Conservation (phyloP, 2,329 filamentous ascomycete species). For the Coleophoma cylindrospora region DNA sequence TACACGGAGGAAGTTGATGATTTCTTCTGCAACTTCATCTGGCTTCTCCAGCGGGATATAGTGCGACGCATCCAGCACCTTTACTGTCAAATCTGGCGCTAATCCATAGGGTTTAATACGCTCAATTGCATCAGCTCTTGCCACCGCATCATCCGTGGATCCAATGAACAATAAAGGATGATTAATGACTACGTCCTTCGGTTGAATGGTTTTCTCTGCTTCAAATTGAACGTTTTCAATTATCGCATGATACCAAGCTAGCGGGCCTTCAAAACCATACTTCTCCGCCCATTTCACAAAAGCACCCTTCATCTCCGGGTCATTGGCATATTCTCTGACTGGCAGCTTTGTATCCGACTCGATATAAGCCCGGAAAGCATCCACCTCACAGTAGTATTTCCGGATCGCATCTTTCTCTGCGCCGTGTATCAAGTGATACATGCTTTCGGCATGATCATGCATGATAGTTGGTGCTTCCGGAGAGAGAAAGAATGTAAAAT, state of each 20-base stretch:
- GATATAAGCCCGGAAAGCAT: not conserved
- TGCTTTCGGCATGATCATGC: not conserved
- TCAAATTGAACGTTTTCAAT: not conserved
- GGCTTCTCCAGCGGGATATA: not conserved
- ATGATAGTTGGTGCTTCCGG: not conserved
- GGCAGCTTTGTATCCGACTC: not conserved
- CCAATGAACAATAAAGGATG: not conserved
- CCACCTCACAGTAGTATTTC: not conserved
- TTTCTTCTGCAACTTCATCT: not conserved
- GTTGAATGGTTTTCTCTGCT: not conserved
- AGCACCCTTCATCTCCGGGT: not conserved
- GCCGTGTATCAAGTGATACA: not conserved
- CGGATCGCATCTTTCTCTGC: too few relatives aligned
- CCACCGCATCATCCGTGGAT: not conserved
- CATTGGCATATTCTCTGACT: not conserved
- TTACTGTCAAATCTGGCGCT: not conserved
- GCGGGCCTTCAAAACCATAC: not conserved
- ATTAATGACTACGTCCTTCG: not conserved
- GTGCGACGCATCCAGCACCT: not conserved
- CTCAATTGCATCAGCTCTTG: not conserved
- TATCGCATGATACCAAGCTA: not conserved
- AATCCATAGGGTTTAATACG: not conserved
- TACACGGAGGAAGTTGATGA: too few relatives aligned
- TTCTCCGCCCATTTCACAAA: not conserved
- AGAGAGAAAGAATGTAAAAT: not conserved